A percentile compares a stretch with the other conserved stretches of the same genome.
phyloP scores from a whole-genome alignment of 345 rosid genomes.

The Salix brachista region DNA sequence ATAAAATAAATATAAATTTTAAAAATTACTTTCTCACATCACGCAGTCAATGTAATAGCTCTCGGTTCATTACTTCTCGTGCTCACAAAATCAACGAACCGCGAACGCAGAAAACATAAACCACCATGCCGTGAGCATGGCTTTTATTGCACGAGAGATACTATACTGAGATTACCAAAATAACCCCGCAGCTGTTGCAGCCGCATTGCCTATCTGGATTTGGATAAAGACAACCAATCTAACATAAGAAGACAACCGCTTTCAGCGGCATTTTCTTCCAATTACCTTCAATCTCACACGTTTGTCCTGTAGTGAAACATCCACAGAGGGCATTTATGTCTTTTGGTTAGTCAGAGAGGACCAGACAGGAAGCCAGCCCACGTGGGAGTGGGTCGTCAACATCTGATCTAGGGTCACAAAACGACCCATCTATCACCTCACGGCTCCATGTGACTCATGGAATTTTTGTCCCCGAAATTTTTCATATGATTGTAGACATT shows the following conservation, averaged over 20 bases:
- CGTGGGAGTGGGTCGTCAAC: constrained; percentile 27
- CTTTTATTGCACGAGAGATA: background rate
- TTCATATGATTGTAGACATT: background rate
- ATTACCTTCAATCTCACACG: background rate
- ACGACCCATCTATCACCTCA: background rate
- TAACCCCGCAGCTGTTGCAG: background rate
- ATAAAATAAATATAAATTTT: too few species aligned
- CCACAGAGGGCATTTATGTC: background rate
- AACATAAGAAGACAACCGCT: constrained; percentile 8
- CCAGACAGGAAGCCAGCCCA: constrained; percentile 17
- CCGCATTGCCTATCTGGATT: constrained; percentile 3
- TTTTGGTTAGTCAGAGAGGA: background rate
- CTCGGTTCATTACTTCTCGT: too few species aligned
- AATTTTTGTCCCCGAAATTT: constrained; percentile 28
- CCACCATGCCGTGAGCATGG: background rate
- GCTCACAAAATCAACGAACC: background rate
- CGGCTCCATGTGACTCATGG: constrained; percentile 23
- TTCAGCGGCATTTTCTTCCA: constrained; percentile 31
- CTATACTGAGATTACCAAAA: background rate
- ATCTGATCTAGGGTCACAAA: constrained; percentile 9
- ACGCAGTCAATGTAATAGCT: too few species aligned
- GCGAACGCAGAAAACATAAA: background rate
- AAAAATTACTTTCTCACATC: too few species aligned
- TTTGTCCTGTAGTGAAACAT: background rate
- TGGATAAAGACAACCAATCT: constrained; percentile 12